Conservation (phyloP, 164 flowering plant genomes). For the Piper betle region DNA sequence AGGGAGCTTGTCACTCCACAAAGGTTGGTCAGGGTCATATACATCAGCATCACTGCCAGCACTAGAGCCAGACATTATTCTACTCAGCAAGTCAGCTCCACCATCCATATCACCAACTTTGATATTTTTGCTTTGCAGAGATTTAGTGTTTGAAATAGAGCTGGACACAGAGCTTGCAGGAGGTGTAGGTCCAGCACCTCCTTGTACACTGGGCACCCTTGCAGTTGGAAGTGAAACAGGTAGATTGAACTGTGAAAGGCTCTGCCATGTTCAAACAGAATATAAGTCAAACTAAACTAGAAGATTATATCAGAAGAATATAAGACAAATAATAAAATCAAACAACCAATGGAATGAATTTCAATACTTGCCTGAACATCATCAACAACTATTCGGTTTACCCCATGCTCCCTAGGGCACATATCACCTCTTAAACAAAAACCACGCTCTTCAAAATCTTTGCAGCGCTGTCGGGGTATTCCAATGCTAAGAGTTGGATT, state of each 20-base stretch:
- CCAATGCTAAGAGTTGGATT: conserved; percentile 43
- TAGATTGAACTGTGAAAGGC: conserved; percentile 93
- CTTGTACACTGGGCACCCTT: conserved; percentile 32
- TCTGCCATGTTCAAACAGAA: conserved; percentile 32
- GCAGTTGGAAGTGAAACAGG: conserved; percentile 75
- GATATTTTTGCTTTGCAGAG: conserved; percentile 25
- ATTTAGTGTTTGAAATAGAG: conserved; percentile 26
- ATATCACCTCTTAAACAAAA: conserved; percentile 95
- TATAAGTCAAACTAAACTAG: too few species aligned
- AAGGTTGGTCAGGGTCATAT: conserved; percentile 96
- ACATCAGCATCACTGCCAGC: conserved; percentile 51
- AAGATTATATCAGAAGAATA: too few species aligned
- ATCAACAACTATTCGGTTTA: conserved; percentile 82
- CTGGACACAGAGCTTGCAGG: conserved; percentile 33
- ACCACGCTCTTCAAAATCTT: conserved; percentile 97
- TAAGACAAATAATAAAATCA: too few species aligned
- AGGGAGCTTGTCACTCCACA: conserved; percentile 56
- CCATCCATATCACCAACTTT: conserved; percentile 38
- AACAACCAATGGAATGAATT: too few species aligned
- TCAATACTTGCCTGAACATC: conserved; percentile 76
- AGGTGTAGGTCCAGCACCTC: conserved; percentile 41
- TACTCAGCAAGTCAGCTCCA: conserved; percentile 23
- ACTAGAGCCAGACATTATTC: conserved; percentile 23
- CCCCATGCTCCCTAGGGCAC: conserved; percentile 99
- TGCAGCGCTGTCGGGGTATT: conserved; percentile 66